phyloP scores from a whole-genome alignment of 176 grass and related monocot species.

The Oryza coarctata region DNA sequence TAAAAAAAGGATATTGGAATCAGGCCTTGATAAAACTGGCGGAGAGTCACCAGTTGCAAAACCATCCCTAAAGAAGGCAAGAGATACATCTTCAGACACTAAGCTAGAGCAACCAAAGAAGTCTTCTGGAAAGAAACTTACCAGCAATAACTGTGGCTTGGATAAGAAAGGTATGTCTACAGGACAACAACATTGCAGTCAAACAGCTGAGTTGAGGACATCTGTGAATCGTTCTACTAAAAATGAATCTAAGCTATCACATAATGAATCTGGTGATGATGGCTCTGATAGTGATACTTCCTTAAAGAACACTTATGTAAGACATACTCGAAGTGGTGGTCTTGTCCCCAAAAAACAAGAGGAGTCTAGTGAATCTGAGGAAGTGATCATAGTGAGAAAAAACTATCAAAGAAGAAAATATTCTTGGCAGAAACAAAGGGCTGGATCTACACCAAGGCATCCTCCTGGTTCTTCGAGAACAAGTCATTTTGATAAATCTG shows the following conservation, averaged over 20 bases:
- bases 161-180: slow-evolving; percentile 33
- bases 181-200: slow-evolving; percentile 4
- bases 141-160: slow-evolving; percentile 25
- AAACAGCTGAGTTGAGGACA: slow-evolving; percentile 21
- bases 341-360: slow-evolving; percentile 31
- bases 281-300: slow-evolving; percentile 36
- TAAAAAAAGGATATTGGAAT: slow-evolving; percentile 46
- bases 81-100: slow-evolving; percentile 28
- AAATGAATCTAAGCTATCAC: slow-evolving; percentile 24
- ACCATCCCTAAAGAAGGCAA: slow-evolving; percentile 43
- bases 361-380: slow-evolving; percentile 47
- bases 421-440: background rate
- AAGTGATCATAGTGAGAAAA: slow-evolving; percentile 27
- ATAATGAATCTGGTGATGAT: slow-evolving; percentile 28
- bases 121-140: slow-evolving; percentile 31
- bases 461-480: slow-evolving; percentile 30
- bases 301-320: slow-evolving; percentile 31
- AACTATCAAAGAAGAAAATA: slow-evolving; percentile 13
- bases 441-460: slow-evolving; percentile 34
- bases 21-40: slow-evolving; percentile 31
- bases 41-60: slow-evolving; percentile 35
- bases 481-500: slow-evolving; percentile 13
- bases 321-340: slow-evolving; percentile 25
- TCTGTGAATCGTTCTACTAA: slow-evolving; percentile 20
- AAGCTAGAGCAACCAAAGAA: slow-evolving; percentile 27